phyloP scores from a whole-genome alignment of 2,329 filamentous ascomycete genomes.

The Fusarium chuoi region DNA sequence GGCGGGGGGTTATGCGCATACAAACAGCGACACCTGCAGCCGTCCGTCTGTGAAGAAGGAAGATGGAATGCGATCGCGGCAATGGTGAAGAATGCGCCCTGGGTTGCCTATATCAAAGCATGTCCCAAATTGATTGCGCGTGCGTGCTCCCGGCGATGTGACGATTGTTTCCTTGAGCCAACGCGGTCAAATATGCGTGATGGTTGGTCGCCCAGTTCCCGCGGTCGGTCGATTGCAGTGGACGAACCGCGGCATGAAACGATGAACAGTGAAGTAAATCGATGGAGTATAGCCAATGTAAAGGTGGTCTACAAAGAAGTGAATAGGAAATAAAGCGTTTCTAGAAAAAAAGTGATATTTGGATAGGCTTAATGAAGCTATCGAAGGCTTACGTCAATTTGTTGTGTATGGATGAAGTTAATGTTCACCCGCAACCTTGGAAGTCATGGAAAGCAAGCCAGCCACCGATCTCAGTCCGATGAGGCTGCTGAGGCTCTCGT shows the following conservation, averaged over 20 bases:
- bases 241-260: slow-evolving; percentile 41
- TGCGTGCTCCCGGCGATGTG: not conserved
- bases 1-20: slow-evolving; percentile 32
- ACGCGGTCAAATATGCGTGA: slow-evolving; percentile 42
- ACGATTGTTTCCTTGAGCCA: slow-evolving; percentile 10
- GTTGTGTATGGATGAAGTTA: slow-evolving; percentile 31
- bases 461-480: slow-evolving; percentile 36
- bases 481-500: slow-evolving; percentile 42
- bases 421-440: slow-evolving; percentile 13
- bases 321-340: not conserved
- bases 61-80: slow-evolving; percentile 30
- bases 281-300: not conserved
- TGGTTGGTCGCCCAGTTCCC: slow-evolving; percentile 40
- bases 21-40: slow-evolving; percentile 19
- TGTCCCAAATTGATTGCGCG: slow-evolving; percentile 26
- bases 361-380: slow-evolving; percentile 18
- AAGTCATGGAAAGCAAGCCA: slow-evolving; percentile 26
- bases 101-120: slow-evolving; percentile 36
- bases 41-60: slow-evolving; percentile 12
- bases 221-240: slow-evolving; percentile 41
- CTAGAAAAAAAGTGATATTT: not conserved
- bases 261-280: not conserved
- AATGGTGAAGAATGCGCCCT: slow-evolving; percentile 33
- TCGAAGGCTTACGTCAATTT: slow-evolving; percentile 19
- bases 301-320: not conserved